Base-by-base conservation (phyloP, 2,329 filamentous ascomycete species). In the Acrocalymma vagum region DNA sequence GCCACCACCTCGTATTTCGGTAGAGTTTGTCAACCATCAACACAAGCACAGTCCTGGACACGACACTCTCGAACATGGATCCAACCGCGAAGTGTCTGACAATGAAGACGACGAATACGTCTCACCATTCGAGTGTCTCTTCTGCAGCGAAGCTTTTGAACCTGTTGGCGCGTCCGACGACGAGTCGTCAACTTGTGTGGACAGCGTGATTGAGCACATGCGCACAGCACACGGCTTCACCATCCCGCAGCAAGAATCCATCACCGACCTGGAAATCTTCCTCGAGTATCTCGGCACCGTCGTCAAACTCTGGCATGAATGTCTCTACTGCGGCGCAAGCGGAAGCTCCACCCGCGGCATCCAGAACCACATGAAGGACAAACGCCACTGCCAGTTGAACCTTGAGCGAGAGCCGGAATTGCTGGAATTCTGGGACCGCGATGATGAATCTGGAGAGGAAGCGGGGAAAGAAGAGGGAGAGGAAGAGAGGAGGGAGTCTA, bases 291-390 rank as follows among this genome's bases (percentile, higher is more conserved):
- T 70, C 5, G 56, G 51, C 14, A 59, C 50, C 1, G 45, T 55
- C 6, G 41, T 70, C 9, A 38, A 36, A 11, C 40, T 45, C 20
- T 69, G 51, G 31, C 42, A 69, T 30, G 62, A 70, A 52, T 70
- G 67, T 37, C 54, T 70, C 15, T 69, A 69, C 47, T 70, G 67
- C 37, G 63, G 64, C 23, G 29, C 44, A 9, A 50, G 43, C 22
- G 65, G 62, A 38, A 36, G 30, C 20, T 57, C 60, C 4, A 46
- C 53, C 6, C 23, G 38, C 4, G 47, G 58, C 16, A 48, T 67
- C n/a, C 66, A 65, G 50, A 62, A 41, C 15, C 67, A 70, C 38
- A 70, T 70, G 67, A 39, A 56, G 18, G 66, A 70, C 31, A 70
- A 66, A 39, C 54, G 55, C 6, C 67, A 70, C 33, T 70, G 66